Evolutionary conservation across 768 basidiomycete species (phyloP).

Genomic region (Lepiota venenata): DNA sequence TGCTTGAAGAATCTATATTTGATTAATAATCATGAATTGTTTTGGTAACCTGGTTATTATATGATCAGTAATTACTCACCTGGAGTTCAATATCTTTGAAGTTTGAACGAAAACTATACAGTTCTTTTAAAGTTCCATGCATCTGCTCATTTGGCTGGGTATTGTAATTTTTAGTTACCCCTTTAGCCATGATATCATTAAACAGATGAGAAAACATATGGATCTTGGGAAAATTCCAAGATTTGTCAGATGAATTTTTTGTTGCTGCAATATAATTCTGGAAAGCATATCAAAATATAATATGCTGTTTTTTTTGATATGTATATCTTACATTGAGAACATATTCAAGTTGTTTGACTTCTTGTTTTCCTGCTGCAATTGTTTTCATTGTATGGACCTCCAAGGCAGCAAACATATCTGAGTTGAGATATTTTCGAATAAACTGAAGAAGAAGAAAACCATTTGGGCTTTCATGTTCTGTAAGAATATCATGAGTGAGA

Average conservation of each 20-base stretch:
- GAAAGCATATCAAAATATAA: too few relatives aligned
- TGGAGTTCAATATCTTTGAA: neutral
- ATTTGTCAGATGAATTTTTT: neutral
- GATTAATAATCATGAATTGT: too few relatives aligned
- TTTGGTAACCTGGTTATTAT: too few relatives aligned
- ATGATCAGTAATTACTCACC: neutral
- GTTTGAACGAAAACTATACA: neutral
- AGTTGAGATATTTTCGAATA: constrained; percentile 22
- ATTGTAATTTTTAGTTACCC: neutral
- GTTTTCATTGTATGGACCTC: constrained; percentile 32
- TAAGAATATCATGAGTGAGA: neutral
- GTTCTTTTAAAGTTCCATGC: neutral
- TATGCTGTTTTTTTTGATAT: too few relatives aligned
- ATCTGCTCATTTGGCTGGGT: neutral
- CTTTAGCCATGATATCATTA: neutral
- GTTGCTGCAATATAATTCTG: neutral
- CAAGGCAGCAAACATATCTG: constrained; percentile 25
- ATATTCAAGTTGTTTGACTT: constrained; percentile 15
- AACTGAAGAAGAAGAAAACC: constrained; percentile 22
- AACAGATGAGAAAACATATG: neutral
- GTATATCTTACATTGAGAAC: constrained; percentile 23
- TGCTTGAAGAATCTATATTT: too few relatives aligned
- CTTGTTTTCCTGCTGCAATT: constrained; percentile 17
- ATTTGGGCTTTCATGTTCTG: constrained; percentile 11
- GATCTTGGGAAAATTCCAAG: neutral